Conservation (phyloP, 768 basidiomycete genomes). For the Mycena crocata region DNA sequence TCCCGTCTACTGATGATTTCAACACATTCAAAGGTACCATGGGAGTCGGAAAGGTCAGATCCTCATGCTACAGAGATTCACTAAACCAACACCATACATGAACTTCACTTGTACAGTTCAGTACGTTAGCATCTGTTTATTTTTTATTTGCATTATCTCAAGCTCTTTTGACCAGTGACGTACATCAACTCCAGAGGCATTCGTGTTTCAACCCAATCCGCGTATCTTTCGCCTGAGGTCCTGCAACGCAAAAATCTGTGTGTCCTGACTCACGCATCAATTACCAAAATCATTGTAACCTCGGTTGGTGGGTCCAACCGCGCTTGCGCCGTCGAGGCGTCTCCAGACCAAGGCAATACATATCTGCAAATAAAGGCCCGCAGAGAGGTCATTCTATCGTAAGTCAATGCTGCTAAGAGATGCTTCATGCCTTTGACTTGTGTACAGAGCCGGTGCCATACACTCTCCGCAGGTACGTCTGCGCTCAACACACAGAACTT, state of each 20-base stretch:
- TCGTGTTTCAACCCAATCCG: slow-evolving; percentile 69
- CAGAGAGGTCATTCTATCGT: slow-evolving; percentile 71
- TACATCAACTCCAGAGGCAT: slow-evolving; percentile 63
- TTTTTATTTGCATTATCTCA: slow-evolving; percentile 8
- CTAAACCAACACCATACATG: not conserved
- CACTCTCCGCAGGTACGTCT: slow-evolving; percentile 67
- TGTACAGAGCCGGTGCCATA: slow-evolving; percentile 66
- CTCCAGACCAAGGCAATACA: slow-evolving; percentile 45
- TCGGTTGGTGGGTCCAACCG: slow-evolving; percentile 45
- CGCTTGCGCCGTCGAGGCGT: slow-evolving; percentile 70
- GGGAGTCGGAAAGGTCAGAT: slow-evolving; percentile 64
- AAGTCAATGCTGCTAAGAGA: slow-evolving; percentile 38
- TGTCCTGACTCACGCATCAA: slow-evolving; percentile 63
- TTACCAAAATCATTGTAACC: slow-evolving; percentile 65
- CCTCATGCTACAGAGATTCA: too few relatives aligned
- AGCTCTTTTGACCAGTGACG: slow-evolving; percentile 59
- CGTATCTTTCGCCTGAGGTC: slow-evolving; percentile 72
- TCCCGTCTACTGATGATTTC: slow-evolving; percentile 66
- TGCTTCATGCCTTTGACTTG: not conserved
- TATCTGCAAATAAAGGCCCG: slow-evolving; percentile 49
- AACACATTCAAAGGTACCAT: slow-evolving; percentile 64
- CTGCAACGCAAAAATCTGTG: slow-evolving; percentile 70
- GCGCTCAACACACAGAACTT: not conserved
- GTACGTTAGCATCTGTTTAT: slow-evolving; percentile 44
- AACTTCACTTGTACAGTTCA: not conserved